Conservation (phyloP, 805 yeast species). For the Candida gorgasii region DNA sequence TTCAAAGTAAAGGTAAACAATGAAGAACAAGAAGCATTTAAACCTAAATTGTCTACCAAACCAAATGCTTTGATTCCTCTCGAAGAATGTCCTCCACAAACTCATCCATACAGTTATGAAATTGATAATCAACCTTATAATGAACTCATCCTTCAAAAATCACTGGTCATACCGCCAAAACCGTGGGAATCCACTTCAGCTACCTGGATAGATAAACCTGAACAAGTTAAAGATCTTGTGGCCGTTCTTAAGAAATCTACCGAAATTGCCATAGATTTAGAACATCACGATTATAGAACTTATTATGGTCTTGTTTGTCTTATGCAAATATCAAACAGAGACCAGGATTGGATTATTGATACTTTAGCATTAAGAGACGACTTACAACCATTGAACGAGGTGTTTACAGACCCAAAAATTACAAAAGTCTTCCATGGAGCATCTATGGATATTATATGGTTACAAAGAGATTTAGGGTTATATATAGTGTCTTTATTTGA, state of each 20-base stretch:
- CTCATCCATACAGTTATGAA: constrained; percentile 81
- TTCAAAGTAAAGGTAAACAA: constrained; percentile 68
- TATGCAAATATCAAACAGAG: constrained; percentile 86
- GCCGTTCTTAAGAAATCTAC: constrained; percentile 47
- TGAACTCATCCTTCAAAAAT: constrained; percentile 40
- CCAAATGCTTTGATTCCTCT: constrained; percentile 67
- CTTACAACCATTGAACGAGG: constrained; percentile 61
- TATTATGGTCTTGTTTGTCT: constrained; percentile 88
- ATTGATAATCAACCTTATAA: constrained; percentile 74
- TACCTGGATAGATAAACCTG: constrained; percentile 68
- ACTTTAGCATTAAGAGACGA: constrained; percentile 78
- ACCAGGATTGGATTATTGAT: constrained; percentile 85
- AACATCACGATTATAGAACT: constrained; percentile 90
- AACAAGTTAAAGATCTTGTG: constrained; percentile 55
- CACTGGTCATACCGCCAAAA: constrained; percentile 49
- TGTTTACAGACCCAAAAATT: constrained; percentile 79
- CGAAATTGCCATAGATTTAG: constrained; percentile 90
- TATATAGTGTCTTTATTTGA: constrained; percentile 89
- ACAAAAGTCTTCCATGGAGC: constrained; percentile 96
- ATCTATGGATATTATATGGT: constrained; percentile 94
- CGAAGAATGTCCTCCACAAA: constrained; percentile 61
- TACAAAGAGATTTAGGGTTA: constrained; percentile 91
- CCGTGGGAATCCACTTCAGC: constrained; percentile 70
- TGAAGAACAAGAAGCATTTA: constrained; percentile 68
- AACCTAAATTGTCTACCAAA: constrained; percentile 67